Conservation (phyloP, 2,329 filamentous ascomycete species). For the Fusarium sp. region DNA sequence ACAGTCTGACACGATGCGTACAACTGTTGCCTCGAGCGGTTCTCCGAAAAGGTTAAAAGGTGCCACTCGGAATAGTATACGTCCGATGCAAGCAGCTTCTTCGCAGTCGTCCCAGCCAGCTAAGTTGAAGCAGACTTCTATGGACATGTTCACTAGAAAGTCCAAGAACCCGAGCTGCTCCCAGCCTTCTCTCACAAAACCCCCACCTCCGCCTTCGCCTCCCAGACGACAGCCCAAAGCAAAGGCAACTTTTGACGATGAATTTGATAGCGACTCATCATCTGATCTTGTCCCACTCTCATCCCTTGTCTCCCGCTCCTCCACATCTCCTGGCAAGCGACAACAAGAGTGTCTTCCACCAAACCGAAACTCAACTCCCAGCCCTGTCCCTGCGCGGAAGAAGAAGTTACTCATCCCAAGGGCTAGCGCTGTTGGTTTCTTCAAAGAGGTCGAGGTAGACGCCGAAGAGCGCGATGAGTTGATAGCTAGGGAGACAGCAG, state of each 20-base stretch:
- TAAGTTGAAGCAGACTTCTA: conserved; percentile 51
- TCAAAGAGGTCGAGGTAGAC: conserved; percentile 49
- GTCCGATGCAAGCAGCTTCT: not conserved
- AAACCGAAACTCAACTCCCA: conserved; percentile 22
- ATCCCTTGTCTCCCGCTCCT: conserved; percentile 12
- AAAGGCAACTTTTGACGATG: not conserved
- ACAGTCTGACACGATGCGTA: conserved; percentile 44
- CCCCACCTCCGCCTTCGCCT: not conserved
- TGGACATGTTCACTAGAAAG: conserved; percentile 47
- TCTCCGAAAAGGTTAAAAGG: conserved; percentile 38
- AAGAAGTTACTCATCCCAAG: conserved; percentile 57
- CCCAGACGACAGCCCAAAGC: not conserved
- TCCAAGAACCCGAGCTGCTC: conserved; percentile 10
- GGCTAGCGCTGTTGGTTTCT: conserved; percentile 55
- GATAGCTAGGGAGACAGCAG: conserved; percentile 38
- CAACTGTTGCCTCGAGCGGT: conserved; percentile 39
- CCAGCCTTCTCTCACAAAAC: conserved; percentile 16
- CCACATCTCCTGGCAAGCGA: conserved; percentile 24
- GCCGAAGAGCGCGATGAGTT: conserved; percentile 45
- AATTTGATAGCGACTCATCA: conserved; percentile 35
- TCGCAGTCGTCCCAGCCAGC: conserved; percentile 18
- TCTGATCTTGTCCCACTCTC: conserved; percentile 35
- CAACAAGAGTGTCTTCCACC: conserved; percentile 1
- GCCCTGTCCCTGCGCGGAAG: conserved; percentile 40
- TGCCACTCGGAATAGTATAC: not conserved